Evolutionary conservation across 768 basidiomycete genomes (phyloP).

Genomic region (Pulveroboletus sp.): DNA sequence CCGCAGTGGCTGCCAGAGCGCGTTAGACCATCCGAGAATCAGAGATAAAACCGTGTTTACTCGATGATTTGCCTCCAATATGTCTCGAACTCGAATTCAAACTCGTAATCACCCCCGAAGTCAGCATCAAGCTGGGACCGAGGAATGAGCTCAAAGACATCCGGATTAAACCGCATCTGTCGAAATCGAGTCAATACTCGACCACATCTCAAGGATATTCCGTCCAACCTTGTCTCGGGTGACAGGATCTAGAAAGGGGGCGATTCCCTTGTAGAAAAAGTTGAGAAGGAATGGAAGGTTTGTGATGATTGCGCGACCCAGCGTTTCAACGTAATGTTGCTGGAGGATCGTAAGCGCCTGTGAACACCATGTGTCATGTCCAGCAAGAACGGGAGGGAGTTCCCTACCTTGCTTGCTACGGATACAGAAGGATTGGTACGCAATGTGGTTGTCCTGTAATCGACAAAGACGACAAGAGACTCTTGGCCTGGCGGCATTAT

Average conservation of each 20-base stretch:
- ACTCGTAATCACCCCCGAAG: slow-evolving; percentile 75
- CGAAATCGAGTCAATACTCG: not conserved
- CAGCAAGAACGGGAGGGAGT: not conserved
- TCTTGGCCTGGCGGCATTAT: slow-evolving; percentile 84
- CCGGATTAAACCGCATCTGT: slow-evolving; percentile 87
- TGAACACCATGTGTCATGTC: not conserved
- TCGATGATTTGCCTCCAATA: slow-evolving; percentile 79
- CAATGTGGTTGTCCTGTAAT: slow-evolving; percentile 79
- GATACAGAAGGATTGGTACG: slow-evolving; percentile 82
- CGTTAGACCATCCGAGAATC: not conserved
- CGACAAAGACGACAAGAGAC: slow-evolving; percentile 77
- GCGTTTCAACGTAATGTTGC: slow-evolving; percentile 85
- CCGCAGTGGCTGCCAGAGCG: slow-evolving; percentile 46
- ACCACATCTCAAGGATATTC: too few relatives aligned
- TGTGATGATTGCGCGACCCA: slow-evolving; percentile 79
- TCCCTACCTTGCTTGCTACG: slow-evolving; percentile 62
- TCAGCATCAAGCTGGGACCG: slow-evolving; percentile 73
- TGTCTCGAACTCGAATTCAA: slow-evolving; percentile 63
- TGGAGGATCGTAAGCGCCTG: slow-evolving; percentile 76
- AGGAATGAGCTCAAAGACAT: slow-evolving; percentile 72
- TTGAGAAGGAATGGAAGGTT: slow-evolving; percentile 72
- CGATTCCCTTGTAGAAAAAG: slow-evolving; percentile 81
- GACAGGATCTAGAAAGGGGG: slow-evolving; percentile 84
- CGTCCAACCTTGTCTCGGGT: slow-evolving; percentile 73
- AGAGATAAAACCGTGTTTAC: slow-evolving; percentile 35